Percentiles rank a stretch among this genome's conserved stretches.
phyloP scores from a whole-genome alignment of 2,329 filamentous ascomycete genomes.

The Colletotrichum lindemuthianum region DNA sequence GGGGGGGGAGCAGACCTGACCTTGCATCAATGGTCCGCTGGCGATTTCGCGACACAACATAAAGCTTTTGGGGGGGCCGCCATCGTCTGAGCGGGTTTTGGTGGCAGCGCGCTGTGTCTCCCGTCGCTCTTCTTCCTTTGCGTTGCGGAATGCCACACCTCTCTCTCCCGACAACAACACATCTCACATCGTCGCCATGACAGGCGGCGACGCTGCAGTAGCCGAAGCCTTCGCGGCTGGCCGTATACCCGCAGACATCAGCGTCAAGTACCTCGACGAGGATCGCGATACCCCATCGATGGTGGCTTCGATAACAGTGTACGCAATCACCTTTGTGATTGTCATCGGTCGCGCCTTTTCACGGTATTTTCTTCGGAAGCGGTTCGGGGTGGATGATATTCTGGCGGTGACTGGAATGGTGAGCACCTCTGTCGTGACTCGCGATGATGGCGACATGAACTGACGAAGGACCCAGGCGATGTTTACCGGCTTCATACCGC shows the following conservation, averaged over 20 bases:
- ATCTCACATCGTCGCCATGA: conserved; percentile 15
- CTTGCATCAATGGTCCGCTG: neutral
- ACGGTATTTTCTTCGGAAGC: conserved; percentile 47
- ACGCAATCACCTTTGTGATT: conserved; percentile 46
- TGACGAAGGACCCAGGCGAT: conserved; percentile 33
- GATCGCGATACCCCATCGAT: conserved; percentile 50
- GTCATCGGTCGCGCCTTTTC: conserved; percentile 48
- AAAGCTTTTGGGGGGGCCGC: conserved; percentile 12
- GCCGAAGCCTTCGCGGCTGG: conserved; percentile 47
- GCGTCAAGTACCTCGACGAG: conserved; percentile 48
- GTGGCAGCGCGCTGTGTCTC: neutral
- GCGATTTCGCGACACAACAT: neutral
- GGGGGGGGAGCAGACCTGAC: conserved; percentile 7
- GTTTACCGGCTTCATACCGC: conserved; percentile 53
- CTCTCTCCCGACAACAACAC: conserved; percentile 5
- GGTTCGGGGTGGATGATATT: conserved; percentile 51
- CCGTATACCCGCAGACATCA: conserved; percentile 47
- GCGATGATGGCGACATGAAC: neutral
- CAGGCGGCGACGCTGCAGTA: conserved; percentile 35
- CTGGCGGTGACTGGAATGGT: conserved; percentile 50
- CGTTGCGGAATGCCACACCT: neutral
- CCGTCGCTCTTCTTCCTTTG: neutral
- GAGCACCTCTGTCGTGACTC: conserved; percentile 24
- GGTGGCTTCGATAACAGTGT: conserved; percentile 51
- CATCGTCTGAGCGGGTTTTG: neutral